Evolutionary conservation across 805 yeast species (phyloP).

Genomic region (Candida nanaspora): DNA sequence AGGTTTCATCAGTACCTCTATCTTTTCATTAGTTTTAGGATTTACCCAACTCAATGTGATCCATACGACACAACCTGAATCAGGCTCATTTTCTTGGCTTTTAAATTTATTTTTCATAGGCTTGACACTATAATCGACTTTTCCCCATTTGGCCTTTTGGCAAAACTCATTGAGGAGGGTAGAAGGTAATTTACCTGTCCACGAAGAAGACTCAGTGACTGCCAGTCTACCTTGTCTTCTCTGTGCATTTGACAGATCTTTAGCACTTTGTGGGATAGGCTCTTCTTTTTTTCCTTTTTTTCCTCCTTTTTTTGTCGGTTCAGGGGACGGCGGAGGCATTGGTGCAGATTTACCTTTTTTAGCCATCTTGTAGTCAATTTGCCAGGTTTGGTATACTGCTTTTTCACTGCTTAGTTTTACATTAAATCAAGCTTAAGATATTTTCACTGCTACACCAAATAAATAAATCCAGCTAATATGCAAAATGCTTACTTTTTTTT

Average conservation of each 20-base stretch:
- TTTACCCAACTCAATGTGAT: constrained; percentile 65
- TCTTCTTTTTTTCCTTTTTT: constrained; percentile 6
- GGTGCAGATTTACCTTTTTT: constrained; percentile 6
- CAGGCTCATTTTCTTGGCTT: constrained; percentile 4
- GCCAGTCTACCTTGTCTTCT: constrained; percentile 28
- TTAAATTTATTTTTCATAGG: constrained; percentile 21
- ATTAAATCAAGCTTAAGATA: no score
- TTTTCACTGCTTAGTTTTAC: no score
- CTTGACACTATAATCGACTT: constrained; percentile 71
- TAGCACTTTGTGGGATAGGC: constrained; percentile 1
- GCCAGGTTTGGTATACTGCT: background rate
- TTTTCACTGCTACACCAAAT: no score
- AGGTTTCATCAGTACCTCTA: constrained; percentile 50
- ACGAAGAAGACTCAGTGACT: constrained; percentile 66
- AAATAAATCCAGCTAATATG: no score
- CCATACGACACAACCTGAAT: constrained; percentile 52
- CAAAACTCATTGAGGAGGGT: constrained; percentile 80
- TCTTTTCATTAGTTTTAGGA: constrained; percentile 69
- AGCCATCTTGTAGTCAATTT: constrained; percentile 7
- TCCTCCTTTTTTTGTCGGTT: constrained; percentile 3
- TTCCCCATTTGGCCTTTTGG: constrained; percentile 85
- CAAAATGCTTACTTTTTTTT: no score
- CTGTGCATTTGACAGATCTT: constrained; percentile 5
- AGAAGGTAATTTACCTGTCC: constrained; percentile 95
- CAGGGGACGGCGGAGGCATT: constrained; percentile 1